Percentiles rank a stretch among this genome's conserved stretches.
These are phyloP conservation scores for Colletotrichum tamarilloi DNA, from an alignment of 2,329 filamentous ascomycete species.

Conservation along the genomic window DNA sequence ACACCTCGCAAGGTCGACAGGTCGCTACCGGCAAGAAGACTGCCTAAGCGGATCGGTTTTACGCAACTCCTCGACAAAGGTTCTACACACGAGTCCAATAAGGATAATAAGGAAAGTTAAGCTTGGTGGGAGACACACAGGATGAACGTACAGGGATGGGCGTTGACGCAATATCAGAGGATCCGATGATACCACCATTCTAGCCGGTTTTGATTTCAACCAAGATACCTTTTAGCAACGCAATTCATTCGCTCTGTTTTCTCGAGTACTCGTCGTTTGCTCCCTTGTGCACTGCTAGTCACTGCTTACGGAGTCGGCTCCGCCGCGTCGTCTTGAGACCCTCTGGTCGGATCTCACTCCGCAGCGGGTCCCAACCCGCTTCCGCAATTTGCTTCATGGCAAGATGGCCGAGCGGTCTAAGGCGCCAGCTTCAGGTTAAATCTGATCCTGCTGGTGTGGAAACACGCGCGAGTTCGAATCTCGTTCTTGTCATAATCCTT, in stretches of 20 bases:
- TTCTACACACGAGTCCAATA: neutral
- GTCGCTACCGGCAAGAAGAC: conserved; percentile 45
- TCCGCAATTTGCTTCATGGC: neutral
- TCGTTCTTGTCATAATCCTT: conserved; percentile 28
- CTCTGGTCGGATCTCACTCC: no score
- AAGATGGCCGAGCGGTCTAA: conserved; percentile 34
- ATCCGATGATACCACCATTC: neutral
- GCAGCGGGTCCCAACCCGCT: neutral
- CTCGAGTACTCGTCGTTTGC: neutral
- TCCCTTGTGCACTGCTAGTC: neutral
- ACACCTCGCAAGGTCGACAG: conserved; percentile 44
- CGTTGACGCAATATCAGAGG: neutral
- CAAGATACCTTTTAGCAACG: neutral
- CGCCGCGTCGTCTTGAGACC: neutral
- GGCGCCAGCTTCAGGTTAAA: conserved; percentile 29
- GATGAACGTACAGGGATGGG: neutral
- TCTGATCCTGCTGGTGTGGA: conserved; percentile 20
- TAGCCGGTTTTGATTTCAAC: neutral
- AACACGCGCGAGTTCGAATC: conserved; percentile 33
- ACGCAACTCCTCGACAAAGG: no score
- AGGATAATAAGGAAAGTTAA: neutral
- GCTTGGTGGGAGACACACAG: neutral
- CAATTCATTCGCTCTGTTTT: neutral
- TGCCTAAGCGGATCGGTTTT: neutral
- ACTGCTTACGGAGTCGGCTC: neutral